Evolutionary conservation across 2,329 filamentous ascomycete species (phyloP).

Genomic region (Biscogniauxia sp.): DNA sequence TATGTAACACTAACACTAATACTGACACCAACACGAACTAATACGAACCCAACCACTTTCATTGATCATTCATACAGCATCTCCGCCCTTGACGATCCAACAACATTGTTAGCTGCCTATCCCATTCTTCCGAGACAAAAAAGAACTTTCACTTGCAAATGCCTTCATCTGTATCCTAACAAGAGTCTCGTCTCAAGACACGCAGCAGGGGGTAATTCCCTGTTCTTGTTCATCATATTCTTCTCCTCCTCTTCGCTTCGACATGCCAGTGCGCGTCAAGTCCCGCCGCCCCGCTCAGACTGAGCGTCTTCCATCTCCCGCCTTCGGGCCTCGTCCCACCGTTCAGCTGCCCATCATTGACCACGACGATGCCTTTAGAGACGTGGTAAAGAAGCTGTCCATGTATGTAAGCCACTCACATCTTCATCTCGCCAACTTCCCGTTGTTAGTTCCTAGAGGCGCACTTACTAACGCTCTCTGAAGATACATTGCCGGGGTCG

Average conservation of each 20-base stretch:
- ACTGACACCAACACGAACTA: too few relatives aligned
- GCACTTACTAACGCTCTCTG: neutral
- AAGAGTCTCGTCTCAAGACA: too few relatives aligned
- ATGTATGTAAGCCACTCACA: conserved; percentile 40
- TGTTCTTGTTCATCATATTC: neutral
- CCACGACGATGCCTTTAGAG: conserved; percentile 59
- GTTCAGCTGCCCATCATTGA: conserved; percentile 54
- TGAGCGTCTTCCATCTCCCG: conserved; percentile 38
- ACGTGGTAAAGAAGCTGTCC: conserved; percentile 66
- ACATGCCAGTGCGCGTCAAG: conserved; percentile 42
- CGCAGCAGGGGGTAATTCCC: too few relatives aligned
- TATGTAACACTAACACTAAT: too few relatives aligned
- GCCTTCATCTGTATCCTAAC: too few relatives aligned
- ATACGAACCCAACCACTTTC: too few relatives aligned
- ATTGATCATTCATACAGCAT: too few relatives aligned
- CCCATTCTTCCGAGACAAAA: too few relatives aligned
- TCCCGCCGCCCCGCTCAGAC: conserved; percentile 32
- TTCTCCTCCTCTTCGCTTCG: neutral
- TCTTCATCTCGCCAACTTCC: neutral
- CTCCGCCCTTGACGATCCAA: too few relatives aligned
- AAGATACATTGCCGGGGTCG: conserved; percentile 61
- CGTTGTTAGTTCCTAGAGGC: neutral
- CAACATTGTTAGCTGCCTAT: too few relatives aligned
- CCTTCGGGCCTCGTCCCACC: conserved; percentile 22
- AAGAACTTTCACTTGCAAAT: too few relatives aligned